Evolutionary conservation across 2,329 filamentous ascomycete species (phyloP).

Genomic region (Basipetospora chlamydospora): DNA sequence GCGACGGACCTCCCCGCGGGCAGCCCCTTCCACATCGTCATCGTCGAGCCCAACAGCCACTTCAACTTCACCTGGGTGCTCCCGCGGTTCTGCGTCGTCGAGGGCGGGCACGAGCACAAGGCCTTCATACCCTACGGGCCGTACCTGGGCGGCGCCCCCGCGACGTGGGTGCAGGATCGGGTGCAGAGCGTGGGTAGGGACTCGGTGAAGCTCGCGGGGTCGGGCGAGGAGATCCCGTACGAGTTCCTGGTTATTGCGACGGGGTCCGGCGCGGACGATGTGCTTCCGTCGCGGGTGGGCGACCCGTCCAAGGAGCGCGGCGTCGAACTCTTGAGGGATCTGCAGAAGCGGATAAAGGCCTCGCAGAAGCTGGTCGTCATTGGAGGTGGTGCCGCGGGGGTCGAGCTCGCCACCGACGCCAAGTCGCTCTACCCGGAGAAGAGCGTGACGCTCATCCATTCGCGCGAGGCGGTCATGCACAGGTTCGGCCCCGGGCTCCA

Average conservation of each 20-base stretch:
- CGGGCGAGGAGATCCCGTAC: conserved; percentile 31
- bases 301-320: conserved; percentile 26
- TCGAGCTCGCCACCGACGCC: conserved; percentile 45
- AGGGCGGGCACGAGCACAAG: conserved; percentile 37
- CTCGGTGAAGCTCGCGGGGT: conserved; percentile 23
- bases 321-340: conserved; percentile 24
- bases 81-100: conserved; percentile 41
- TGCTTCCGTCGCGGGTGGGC: conserved; percentile 33
- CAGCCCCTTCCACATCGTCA: conserved; percentile 32
- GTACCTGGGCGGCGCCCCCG: conserved; percentile 18
- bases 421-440: conserved; percentile 42
- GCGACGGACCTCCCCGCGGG: conserved; percentile 30
- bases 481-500: conserved; percentile 31
- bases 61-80: conserved; percentile 48
- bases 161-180: conserved; percentile 27
- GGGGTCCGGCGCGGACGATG: conserved; percentile 28
- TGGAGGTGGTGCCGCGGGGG: conserved; percentile 46
- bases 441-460: conserved; percentile 42
- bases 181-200: conserved; percentile 22
- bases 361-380: conserved; percentile 32
- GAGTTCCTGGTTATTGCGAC: conserved; percentile 44
- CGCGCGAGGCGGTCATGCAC: conserved; percentile 35
- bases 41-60: conserved; percentile 45
- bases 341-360: conserved; percentile 29
- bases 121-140: conserved; percentile 45